A percentile compares a stretch with the other conserved stretches of the same genome.
Evolutionary conservation across 2,329 filamentous ascomycete species (phyloP).

Genomic region (Colletotrichum musae): DNA sequence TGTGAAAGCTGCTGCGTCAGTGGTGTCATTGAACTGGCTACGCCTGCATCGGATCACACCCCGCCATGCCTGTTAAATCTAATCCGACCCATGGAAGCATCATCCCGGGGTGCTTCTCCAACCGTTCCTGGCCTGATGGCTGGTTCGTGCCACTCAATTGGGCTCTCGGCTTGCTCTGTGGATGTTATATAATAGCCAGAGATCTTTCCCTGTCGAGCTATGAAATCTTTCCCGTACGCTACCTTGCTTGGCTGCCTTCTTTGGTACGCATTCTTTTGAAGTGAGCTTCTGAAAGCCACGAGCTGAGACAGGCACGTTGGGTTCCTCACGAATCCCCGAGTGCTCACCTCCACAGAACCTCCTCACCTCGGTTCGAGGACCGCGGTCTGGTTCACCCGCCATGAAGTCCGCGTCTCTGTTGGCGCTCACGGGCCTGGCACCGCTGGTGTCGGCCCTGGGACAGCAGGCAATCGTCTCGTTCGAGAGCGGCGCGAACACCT

Average conservation of each 20-base stretch:
- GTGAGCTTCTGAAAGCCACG: constrained; percentile 3
- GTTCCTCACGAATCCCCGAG: neutral
- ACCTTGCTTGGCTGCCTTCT: neutral
- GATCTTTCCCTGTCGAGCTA: neutral
- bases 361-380: neutral
- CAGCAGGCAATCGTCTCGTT: constrained; percentile 65
- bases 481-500: constrained; percentile 43
- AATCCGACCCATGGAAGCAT: constrained; percentile 25
- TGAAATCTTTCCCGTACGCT: neutral
- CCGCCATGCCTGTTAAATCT: constrained; percentile 21
- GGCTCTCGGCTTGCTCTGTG: neutral
- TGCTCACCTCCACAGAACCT: neutral
- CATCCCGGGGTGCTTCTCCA: constrained; percentile 26
- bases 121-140: constrained; percentile 26
- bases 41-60: constrained; percentile 6
- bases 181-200: constrained; percentile 21
- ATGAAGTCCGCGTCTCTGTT: constrained; percentile 41
- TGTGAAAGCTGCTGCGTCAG: neutral
- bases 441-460: constrained; percentile 56
- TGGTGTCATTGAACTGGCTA: constrained; percentile 22
- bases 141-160: constrained; percentile 2
- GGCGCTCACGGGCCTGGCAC: constrained; percentile 43
- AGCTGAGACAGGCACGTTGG: neutral
- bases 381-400: neutral
- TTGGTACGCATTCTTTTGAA: neutral